These are phyloP conservation scores for Rhizophlyctis rosea DNA, from an alignment of 192 early-diverging fungal species.

Conservation along the genomic window DNA sequence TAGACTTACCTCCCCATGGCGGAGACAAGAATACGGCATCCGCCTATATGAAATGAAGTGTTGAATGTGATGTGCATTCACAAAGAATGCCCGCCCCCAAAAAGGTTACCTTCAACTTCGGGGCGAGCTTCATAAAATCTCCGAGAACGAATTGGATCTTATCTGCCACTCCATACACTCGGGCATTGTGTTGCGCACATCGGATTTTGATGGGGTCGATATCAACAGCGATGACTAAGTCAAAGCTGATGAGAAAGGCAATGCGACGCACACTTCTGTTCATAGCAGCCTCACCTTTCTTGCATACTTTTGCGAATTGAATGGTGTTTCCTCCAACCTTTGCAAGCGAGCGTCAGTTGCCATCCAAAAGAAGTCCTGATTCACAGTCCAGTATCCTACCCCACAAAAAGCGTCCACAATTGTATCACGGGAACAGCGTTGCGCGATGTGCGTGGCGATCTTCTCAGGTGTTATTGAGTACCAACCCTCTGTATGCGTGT, in stretches of 20 bases:
- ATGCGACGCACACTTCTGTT: too few species aligned
- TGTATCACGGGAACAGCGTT: constrained; percentile 57
- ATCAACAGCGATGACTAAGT: constrained; percentile 85
- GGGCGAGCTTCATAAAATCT: constrained; percentile 75
- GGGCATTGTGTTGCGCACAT: constrained; percentile 84
- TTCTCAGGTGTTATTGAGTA: constrained; percentile 93
- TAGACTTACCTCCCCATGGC: constrained; percentile 85
- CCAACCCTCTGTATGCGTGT: constrained; percentile 66
- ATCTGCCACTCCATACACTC: constrained; percentile 85
- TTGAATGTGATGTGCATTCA: background rate
- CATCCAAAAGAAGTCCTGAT: too few species aligned
- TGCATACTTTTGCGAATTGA: constrained; percentile 88
- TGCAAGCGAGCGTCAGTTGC: too few species aligned
- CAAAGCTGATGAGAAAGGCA: background rate
- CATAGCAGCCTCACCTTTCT: constrained; percentile 66
- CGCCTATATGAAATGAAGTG: constrained; percentile 44
- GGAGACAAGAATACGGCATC: constrained; percentile 92
- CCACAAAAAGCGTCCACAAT: constrained; percentile 95
- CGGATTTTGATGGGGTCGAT: constrained; percentile 73
- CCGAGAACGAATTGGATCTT: constrained; percentile 92
- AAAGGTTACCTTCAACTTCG: constrained; percentile 49
- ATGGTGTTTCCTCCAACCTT: constrained; percentile 88
- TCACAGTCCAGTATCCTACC: too few species aligned
- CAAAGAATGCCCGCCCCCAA: background rate
- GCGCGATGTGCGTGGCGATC: constrained; percentile 76